A percentile compares a stretch with the other conserved stretches of the same genome.
Evolutionary conservation across 441 rosid genomes (phyloP).

Genomic region (Gossypium gossypioides): DNA sequence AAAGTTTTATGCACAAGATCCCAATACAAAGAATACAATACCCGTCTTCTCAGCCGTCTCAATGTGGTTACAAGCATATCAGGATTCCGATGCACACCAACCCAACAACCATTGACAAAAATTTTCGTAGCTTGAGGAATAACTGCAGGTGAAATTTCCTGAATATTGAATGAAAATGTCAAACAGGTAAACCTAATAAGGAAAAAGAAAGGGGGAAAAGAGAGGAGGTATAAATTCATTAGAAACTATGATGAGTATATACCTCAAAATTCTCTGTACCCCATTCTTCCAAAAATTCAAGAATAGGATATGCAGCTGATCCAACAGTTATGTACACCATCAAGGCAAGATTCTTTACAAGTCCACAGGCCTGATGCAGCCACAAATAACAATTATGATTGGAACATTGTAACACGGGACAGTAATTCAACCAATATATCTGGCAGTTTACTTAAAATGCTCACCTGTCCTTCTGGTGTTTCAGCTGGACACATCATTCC

Average conservation of each 20-base stretch:
- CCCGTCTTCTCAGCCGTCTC: constrained; percentile 85
- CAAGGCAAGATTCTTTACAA: constrained; percentile 92
- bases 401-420: neutral
- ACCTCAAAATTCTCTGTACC: constrained; percentile 98
- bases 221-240: neutral
- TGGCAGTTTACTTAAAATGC: neutral
- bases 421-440: neutral
- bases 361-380: constrained; percentile 72
- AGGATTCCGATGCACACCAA: constrained; percentile 91
- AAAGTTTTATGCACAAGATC: neutral
- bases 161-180: constrained; percentile 16
- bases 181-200: neutral
- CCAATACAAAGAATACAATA: constrained; percentile 4
- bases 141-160: constrained; percentile 99
- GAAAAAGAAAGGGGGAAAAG: neutral
- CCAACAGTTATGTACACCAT: constrained; percentile 97
- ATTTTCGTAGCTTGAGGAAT: constrained; percentile 92
- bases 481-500: constrained; percentile 99
- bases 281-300: constrained; percentile 93
- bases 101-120: constrained; percentile 97
- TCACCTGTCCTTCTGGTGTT: constrained; percentile 98
- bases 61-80: constrained; percentile 94
- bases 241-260: constrained; percentile 7
- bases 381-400: constrained; percentile 4
- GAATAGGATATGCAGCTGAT: constrained; percentile 80